Conservation (phyloP, 169 alveolate species). For the Theileria parva region DNA sequence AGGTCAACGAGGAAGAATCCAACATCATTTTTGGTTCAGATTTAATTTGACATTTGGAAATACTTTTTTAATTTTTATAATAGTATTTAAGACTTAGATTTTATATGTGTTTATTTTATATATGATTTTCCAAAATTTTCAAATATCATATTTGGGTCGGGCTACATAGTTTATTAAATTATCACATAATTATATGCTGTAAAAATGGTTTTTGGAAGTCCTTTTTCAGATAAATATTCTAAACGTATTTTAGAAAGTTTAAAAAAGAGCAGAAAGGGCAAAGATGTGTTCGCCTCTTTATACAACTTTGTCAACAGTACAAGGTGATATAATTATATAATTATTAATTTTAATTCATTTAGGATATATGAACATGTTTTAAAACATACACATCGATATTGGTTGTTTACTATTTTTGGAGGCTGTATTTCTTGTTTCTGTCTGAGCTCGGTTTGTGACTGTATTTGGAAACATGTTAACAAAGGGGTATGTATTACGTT, state of each 20-base stretch:
- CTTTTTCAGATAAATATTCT: conserved; percentile 61
- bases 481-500: conserved; percentile 56
- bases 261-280: conserved; percentile 54
- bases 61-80: conserved; percentile 2
- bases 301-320: conserved; percentile 30
- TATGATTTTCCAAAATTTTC: neutral
- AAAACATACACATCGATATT: conserved; percentile 63
- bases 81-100: neutral
- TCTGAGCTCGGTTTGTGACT: conserved; percentile 54
- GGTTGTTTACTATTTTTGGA: conserved; percentile 63
- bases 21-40: conserved; percentile 12
- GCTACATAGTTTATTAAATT: neutral
- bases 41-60: neutral
- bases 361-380: conserved; percentile 67
- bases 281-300: conserved; percentile 45
- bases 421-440: conserved; percentile 54
- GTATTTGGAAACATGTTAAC: conserved; percentile 58
- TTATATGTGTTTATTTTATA: neutral
- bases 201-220: conserved; percentile 69
- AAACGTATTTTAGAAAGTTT: conserved; percentile 51
- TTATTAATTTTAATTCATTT: neutral
- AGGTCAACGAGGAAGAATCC: neutral
- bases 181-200: neutral
- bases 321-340: conserved; percentile 20
- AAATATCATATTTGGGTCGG: neutral